These are phyloP conservation scores for Didymella glomerata DNA, from an alignment of 2,329 filamentous ascomycete species.

Conservation along the genomic window DNA sequence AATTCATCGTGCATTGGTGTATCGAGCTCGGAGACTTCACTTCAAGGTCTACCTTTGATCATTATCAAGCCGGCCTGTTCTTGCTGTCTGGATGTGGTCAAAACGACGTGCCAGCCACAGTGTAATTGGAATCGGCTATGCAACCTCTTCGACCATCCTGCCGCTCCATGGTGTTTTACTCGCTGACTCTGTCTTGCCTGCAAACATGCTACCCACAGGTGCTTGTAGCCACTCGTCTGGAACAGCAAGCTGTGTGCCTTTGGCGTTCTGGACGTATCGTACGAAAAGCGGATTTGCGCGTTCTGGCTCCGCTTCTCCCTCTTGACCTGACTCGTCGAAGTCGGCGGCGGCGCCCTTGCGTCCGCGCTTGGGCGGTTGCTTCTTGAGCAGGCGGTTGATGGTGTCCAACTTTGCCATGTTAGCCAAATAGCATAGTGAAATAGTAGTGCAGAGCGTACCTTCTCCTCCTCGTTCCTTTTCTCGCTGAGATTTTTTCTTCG, in stretches of 20 bases:
- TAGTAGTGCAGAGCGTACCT: constrained; percentile 56
- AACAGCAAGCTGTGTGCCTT: constrained; percentile 69
- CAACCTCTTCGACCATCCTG: constrained; percentile 51
- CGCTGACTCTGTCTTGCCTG: constrained; percentile 37
- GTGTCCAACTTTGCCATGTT: constrained; percentile 75
- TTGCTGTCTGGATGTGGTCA: no score
- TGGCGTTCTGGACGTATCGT: constrained; percentile 72
- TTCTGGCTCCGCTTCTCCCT: constrained; percentile 55
- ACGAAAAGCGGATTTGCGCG: constrained; percentile 69
- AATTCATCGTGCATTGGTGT: not conserved
- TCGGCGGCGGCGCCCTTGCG: constrained; percentile 57
- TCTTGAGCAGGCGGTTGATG: constrained; percentile 88
- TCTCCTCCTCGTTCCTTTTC: constrained; percentile 81
- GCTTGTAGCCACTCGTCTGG: constrained; percentile 73
- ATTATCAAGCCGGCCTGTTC: not conserved
- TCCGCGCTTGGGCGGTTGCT: constrained; percentile 76
- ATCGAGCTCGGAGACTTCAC: no score
- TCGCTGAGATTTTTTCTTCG: constrained; percentile 77
- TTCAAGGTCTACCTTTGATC: not conserved
- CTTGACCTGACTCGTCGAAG: constrained; percentile 60
- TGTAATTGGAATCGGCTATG: constrained; percentile 20
- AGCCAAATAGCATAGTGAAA: constrained; percentile 11
- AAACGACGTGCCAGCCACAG: not conserved
- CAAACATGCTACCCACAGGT: constrained; percentile 69
- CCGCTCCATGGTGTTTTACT: constrained; percentile 39